phyloP scores from a whole-genome alignment of 306 rosid genomes.

The Heteromeles arbutifolia region DNA sequence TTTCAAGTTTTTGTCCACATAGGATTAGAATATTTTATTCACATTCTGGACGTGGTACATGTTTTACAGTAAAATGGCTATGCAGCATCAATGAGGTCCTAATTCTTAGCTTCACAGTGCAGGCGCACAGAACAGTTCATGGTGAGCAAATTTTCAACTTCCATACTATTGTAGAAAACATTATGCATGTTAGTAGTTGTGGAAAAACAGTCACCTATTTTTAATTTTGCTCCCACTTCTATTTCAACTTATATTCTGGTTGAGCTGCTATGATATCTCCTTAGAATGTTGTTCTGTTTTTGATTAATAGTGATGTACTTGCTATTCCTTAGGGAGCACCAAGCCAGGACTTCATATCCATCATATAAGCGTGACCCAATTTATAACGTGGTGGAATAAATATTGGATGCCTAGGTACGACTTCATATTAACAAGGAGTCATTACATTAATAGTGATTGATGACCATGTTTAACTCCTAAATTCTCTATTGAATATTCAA shows the following conservation, averaged over 20 bases:
- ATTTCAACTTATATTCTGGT: no score
- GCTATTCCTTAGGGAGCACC: constrained; percentile 62
- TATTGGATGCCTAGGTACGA: no score
- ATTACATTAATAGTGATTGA: background rate
- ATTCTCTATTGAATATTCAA: background rate
- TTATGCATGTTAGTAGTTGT: background rate
- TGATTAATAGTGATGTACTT: no score
- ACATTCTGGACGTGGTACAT: constrained; percentile 72
- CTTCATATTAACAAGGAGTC: no score
- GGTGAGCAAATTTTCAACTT: constrained; percentile 37
- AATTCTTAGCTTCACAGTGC: constrained; percentile 69
- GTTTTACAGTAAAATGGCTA: constrained; percentile 68
- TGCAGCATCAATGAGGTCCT: constrained; percentile 67
- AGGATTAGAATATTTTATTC: constrained; percentile 77
- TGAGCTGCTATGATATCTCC: no score
- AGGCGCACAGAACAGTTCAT: constrained; percentile 85
- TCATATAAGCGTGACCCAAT: background rate
- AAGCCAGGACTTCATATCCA: constrained; percentile 73
- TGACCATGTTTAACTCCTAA: background rate
- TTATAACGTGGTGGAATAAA: no score
- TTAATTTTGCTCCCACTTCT: no score
- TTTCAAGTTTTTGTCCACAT: constrained; percentile 90
- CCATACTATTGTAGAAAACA: background rate
- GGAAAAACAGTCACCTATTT: background rate
- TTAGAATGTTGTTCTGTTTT: no score